Conservation (phyloP, 2,329 filamentous ascomycete species). For the Didymosphaeria variabile region DNA sequence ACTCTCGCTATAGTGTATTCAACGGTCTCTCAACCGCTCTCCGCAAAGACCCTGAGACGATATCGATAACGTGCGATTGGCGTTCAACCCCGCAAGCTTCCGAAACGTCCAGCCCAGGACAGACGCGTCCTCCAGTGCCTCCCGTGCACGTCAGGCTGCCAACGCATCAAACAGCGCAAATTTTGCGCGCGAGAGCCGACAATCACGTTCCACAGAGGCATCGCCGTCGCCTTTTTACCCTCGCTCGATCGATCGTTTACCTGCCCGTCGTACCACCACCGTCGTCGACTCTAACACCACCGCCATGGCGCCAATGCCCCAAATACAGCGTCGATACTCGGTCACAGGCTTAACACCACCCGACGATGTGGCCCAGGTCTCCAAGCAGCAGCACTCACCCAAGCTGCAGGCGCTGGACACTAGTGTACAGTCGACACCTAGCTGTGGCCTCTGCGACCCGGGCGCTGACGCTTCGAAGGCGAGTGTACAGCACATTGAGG, state of each 20-base stretch:
- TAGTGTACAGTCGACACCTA: slow-evolving; percentile 38
- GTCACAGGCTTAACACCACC: slow-evolving; percentile 49
- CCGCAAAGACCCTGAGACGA: background rate
- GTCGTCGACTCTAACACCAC: background rate
- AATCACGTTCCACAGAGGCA: slow-evolving; percentile 26
- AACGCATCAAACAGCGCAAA: slow-evolving; percentile 26
- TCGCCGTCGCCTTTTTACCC: slow-evolving; percentile 15
- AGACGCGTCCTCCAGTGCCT: slow-evolving; percentile 8
- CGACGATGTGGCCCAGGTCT: slow-evolving; percentile 36
- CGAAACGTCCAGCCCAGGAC: slow-evolving; percentile 25
- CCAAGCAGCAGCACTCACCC: slow-evolving; percentile 40
- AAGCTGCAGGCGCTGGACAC: slow-evolving; percentile 50
- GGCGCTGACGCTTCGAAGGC: slow-evolving; percentile 23
- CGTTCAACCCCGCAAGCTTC: slow-evolving; percentile 34
- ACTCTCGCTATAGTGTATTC: background rate
- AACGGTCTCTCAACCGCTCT: background rate
- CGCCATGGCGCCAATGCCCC: slow-evolving; percentile 28
- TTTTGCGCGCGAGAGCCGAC: slow-evolving; percentile 20
- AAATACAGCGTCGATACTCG: slow-evolving; percentile 48
- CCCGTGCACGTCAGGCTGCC: slow-evolving; percentile 24
- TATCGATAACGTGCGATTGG: slow-evolving; percentile 15
- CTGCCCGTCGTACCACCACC: slow-evolving; percentile 6
- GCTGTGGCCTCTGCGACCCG: slow-evolving; percentile 43
- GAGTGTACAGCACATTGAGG: slow-evolving; percentile 21
- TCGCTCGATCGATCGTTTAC: background rate